A percentile compares a stretch with the other conserved stretches of the same genome.
Conservation (phyloP, 2,329 filamentous ascomycete genomes). For the Periglandula ipomoeae region DNA sequence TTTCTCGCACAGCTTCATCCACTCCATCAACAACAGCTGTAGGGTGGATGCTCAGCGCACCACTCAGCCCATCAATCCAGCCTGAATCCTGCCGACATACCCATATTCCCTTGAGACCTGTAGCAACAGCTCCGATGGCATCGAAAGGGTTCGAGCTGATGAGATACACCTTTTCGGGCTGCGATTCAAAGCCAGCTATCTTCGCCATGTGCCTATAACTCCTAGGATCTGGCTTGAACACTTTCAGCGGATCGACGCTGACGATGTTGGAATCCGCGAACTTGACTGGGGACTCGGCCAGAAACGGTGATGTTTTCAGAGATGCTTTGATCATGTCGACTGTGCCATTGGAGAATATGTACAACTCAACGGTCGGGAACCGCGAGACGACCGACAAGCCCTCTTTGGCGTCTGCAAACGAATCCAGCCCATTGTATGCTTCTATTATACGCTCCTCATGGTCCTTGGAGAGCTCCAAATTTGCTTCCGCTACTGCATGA, state of each 20-base stretch:
- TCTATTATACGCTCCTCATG: slow-evolving; percentile 46
- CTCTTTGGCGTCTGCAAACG: slow-evolving; percentile 54
- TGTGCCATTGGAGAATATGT: slow-evolving; percentile 65
- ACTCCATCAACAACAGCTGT: not conserved
- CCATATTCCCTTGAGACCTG: slow-evolving; percentile 13
- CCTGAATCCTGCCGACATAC: slow-evolving; percentile 10
- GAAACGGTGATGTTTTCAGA: slow-evolving; percentile 44
- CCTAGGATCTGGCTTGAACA: slow-evolving; percentile 57
- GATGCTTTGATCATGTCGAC: slow-evolving; percentile 52
- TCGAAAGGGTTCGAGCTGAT: slow-evolving; percentile 69
- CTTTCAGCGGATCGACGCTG: slow-evolving; percentile 48
- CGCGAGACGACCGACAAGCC: slow-evolving; percentile 40
- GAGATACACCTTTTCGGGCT: slow-evolving; percentile 51
- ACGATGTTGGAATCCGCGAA: slow-evolving; percentile 27
- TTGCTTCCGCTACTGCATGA: slow-evolving; percentile 54
- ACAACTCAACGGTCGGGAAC: slow-evolving; percentile 35
- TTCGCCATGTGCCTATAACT: slow-evolving; percentile 52
- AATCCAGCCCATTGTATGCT: slow-evolving; percentile 54
- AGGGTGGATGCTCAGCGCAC: not conserved
- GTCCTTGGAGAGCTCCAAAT: slow-evolving; percentile 31
- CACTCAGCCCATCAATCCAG: slow-evolving; percentile 9
- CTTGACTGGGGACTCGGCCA: slow-evolving; percentile 33
- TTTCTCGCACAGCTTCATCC: slow-evolving; percentile 1
- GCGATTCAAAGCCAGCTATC: slow-evolving; percentile 34
- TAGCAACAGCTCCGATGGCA: slow-evolving; percentile 47